Evolutionary conservation across 1,284 basidiomycete genomes (phyloP), one percentile per base, ranked within the genome.

Genomic region (Vanrija pseudolonga): DNA sequence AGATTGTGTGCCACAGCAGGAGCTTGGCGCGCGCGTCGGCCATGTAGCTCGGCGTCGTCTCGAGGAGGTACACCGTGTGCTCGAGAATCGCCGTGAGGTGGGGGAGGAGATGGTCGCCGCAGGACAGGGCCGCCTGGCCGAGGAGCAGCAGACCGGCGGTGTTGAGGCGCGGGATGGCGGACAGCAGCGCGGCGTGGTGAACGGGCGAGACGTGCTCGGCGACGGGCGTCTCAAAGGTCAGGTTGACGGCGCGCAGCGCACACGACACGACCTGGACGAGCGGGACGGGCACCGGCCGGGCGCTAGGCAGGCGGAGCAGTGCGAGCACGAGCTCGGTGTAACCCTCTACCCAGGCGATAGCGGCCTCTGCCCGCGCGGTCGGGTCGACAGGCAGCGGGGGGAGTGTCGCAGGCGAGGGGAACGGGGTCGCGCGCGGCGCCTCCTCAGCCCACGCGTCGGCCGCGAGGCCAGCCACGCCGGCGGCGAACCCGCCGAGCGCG

Each of bases 251-350:
- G 44, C 70, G 65, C 7, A 76, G 57, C 6, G 70, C 69, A 4
- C 78, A 59, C 0, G 67, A 56, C 8, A 78, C 67, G 12, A 80
- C 57, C 46, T 68, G 65, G 6, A 88, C 89, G 14, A 90, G 67
- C 0, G 91, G 89, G 3, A 94, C 68, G 43, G 83, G 80, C 1
- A 94, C 85, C 8, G 88, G 83, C 17, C 89, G 83, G 41, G 80
- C 75, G 3, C 81, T 83, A 0, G 81, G 76, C 14, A 83, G 78
- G 46, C 87, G 89, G 20, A 52, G 42, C 1, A 74, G 52, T 4
- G 67, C 65, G 1, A 68, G 51, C 3, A 65, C 57, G 11, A 62
- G 53, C 43, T 70, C 69, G 0, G 60, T 50, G 45, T 63, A 68
- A 2, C 71, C 70, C 45, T 72, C 69, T 0, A 71, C 49, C 37